Evolutionary conservation across 176 grass and related monocot species (phyloP), one percentile per base, ranked within the genome.

Genomic region (Juncus inflexus): DNA sequence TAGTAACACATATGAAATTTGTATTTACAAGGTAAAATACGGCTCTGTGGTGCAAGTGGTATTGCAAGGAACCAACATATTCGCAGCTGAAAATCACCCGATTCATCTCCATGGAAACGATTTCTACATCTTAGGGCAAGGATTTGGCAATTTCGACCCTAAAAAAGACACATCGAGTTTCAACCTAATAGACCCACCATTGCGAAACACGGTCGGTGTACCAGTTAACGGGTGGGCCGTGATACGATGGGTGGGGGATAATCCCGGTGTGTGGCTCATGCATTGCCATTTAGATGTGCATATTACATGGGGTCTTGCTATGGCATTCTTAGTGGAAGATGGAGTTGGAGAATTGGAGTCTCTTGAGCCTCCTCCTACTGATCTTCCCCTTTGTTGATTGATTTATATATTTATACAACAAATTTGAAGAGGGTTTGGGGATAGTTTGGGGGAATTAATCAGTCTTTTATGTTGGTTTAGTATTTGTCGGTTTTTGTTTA

Each of bases 101-200:
- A 91, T 97, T 72, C 92, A 97, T 77, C 56, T 91, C 60, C 92
- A 97, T 3, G 92, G 92, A 50, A 88, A 97, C 59, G 87, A 97
- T 63, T 97, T 97, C 77, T 89, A 85, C 80, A 73, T 97, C 71
- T 76, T 97, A 8, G 92, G 74, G 3, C 74, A 86, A 73, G 91
- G 91, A 0, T 91, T 81, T 4, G 87, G 91, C 15, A 91, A 97
- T 84, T 97, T 91, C 67, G 4, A 97, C 6, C 49, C 82, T 1
- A 42, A 71, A 5, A 78, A 37, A 0, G 87, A 97, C 45, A 81
- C 74, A 0, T 71, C 60, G 3, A 91, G 68, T 72, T 89, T 97
- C 62, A 97, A 97, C 85, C 67, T 97, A 0, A 74, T 83, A 0
- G 87, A 97, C 60, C 92, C 92, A 6, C 82, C 92, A 13, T 74